Evolutionary conservation across 345 rosid genomes (phyloP), one percentile per base, ranked within the genome.

Genomic region (Citrus trifoliata): DNA sequence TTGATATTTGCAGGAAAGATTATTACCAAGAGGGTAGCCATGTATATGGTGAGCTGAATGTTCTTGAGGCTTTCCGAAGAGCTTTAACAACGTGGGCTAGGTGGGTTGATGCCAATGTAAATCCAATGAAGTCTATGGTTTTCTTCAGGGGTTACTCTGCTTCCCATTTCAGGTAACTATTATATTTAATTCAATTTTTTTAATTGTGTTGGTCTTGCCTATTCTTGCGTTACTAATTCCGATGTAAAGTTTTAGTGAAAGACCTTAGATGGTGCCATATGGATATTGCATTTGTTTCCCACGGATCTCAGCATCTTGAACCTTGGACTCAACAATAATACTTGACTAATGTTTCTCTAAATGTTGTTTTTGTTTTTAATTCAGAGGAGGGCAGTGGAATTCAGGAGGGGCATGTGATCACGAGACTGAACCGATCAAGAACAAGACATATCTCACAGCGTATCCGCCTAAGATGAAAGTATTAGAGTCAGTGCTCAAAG

Each of bases 321-420:
- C 13, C 46, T 67, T 10, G 1, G 7, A 35, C 18, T 19, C 33
- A 37, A 19, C 18, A 55, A 69, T 12, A 69, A 22, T 70, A 70
- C 33, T 63, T 7, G 21, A 19, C 40, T 8, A 53, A 30, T 71
- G 61, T 22, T 48, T 55, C 33, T 46, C 33, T 4, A 40, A 40
- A 38, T 24, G 48, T 6, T 37, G 63, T 48, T 78, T 71, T 75
- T 13, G 19, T 24, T 6, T 53, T 28, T 79, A 6, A 16, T 87
- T 78, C 85, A 96, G 99, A 2, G 99, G 99, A 0, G 99, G 99
- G 62, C 99, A 96, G 71, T 96, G 99, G 99, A 96, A 96, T 78
- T 95, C 99, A 0, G 98, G 99, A 2, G 99, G 99, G 18, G 94
- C 91, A 3, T 96, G 99, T 40, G 89, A 96, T 67, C 87, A 86